These are phyloP conservation scores for Massarina eburnea DNA, from an alignment of 2,329 filamentous ascomycete species.

Conservation along the genomic window DNA sequence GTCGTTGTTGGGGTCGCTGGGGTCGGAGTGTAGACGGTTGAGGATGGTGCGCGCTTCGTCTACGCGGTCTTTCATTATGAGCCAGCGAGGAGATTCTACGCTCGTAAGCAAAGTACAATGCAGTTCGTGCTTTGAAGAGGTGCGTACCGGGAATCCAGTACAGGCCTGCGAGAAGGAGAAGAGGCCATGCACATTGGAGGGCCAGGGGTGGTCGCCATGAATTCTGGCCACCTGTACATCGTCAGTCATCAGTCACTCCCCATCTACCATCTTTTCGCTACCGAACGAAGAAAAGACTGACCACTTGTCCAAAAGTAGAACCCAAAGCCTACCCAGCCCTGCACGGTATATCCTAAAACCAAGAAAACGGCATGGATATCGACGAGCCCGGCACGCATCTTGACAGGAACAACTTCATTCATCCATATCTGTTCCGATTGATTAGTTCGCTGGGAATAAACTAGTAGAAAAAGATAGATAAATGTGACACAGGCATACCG, in stretches of 20 bases:
- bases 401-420: constrained; percentile 35
- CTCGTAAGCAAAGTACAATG: constrained; percentile 48
- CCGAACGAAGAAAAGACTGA: no score
- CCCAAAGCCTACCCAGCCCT: constrained; percentile 27
- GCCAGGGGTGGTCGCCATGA: constrained; percentile 52
- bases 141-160: no score
- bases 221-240: constrained; percentile 32
- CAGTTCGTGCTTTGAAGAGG: no score
- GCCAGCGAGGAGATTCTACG: constrained; percentile 66
- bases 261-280: no score
- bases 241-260: no score
- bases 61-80: constrained; percentile 63
- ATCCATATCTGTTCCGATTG: constrained; percentile 24
- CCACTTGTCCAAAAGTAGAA: constrained; percentile 27
- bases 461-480: neutral
- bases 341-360: constrained; percentile 21
- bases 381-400: constrained; percentile 36
- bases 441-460: neutral
- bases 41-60: constrained; percentile 62
- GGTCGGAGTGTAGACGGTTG: constrained; percentile 62
- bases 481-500: constrained; percentile 19
- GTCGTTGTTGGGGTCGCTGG: constrained; percentile 43
- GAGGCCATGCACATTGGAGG: constrained; percentile 52
- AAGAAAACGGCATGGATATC: constrained; percentile 36
- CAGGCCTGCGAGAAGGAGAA: constrained; percentile 50